Evolutionary conservation across 345 rosid genomes (phyloP), one percentile per base, ranked within the genome.

Genomic region (Sisymbrium altissimum): DNA sequence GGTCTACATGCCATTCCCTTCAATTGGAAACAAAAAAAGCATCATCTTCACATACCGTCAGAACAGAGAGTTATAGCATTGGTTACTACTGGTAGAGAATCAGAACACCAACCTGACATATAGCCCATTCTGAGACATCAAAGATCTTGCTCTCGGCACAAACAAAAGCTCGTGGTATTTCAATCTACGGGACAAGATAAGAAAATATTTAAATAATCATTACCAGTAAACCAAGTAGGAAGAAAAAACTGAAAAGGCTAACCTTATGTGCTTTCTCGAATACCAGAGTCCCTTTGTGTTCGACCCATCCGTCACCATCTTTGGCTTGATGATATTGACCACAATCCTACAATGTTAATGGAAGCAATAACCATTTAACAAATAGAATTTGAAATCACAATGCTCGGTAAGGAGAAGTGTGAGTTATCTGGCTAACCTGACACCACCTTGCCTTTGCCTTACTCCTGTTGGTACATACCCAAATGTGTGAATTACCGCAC

Each of bases 271-370:
- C 86, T 79, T 76, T 83, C 73, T 87, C 89, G 58, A 92, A 79
- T 3, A 58, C 64, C 10, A 58, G 14, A 58, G 99, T 87, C 48
- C 97, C 99, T 83, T 85, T 90, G 82, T 85, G 87, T 73, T 96
- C 99, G 35, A 96, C 91, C 99, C 99, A 96, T 60, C 99, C 99
- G 85, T 96, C 99, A 56, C 99, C 99, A 81, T 96, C 99, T 78
- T 96, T 96, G 18, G 99, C 98, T 82, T 89, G 93, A 86, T 96
- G 99, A 80, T 92, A 85, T 70, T 89, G 97, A 64, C 98, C 81
- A 78, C 99, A 96, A 78, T 96, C 98, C 99, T 96, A 58, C 25
- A 68, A 59, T 29, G 50, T 38, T 35, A 4, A 52, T 3, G 14
- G 19, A 76, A 43, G 14, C 56, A 67, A 73, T 67, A 52, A 39